Evolutionary conservation across 2,329 filamentous ascomycete genomes (phyloP).

Genomic region (Pestalotiopsis sp.): DNA sequence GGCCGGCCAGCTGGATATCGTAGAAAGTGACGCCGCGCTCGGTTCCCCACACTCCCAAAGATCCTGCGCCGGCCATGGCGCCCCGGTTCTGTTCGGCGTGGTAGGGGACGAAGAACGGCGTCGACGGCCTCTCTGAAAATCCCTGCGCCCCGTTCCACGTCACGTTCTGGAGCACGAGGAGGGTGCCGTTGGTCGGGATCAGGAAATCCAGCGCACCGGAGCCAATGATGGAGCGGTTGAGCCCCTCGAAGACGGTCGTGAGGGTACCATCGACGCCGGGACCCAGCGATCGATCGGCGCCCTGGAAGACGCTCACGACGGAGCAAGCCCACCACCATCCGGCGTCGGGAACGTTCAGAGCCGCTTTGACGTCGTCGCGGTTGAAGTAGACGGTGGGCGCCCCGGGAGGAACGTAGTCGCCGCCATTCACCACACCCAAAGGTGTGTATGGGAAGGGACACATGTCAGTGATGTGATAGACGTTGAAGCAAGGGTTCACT

Average conservation of each 20-base stretch:
- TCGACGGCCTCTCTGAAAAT: background rate
- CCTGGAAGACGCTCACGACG: constrained; percentile 49
- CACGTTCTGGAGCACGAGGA: background rate
- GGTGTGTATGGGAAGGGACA: background rate
- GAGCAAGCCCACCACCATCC: background rate
- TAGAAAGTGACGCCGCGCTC: constrained; percentile 4
- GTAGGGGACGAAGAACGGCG: background rate
- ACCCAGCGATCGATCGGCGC: constrained; percentile 61
- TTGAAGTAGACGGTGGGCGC: background rate
- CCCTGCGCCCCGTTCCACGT: background rate
- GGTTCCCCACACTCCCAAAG: background rate
- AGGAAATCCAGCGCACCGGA: background rate
- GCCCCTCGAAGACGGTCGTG: constrained; percentile 27
- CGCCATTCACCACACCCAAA: background rate
- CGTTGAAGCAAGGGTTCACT: constrained; percentile 4
- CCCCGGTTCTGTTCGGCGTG: background rate
- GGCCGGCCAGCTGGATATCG: background rate
- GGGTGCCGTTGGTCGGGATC: background rate
- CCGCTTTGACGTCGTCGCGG: background rate
- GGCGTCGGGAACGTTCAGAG: background rate
- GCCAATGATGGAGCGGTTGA: background rate
- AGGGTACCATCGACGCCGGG: constrained; percentile 43
- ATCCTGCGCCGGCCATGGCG: background rate
- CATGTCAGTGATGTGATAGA: constrained; percentile 4
- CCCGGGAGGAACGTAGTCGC: background rate